Evolutionary conservation across 768 basidiomycete genomes (phyloP), one percentile per base, ranked within the genome.

Genomic region (Postia placenta): DNA sequence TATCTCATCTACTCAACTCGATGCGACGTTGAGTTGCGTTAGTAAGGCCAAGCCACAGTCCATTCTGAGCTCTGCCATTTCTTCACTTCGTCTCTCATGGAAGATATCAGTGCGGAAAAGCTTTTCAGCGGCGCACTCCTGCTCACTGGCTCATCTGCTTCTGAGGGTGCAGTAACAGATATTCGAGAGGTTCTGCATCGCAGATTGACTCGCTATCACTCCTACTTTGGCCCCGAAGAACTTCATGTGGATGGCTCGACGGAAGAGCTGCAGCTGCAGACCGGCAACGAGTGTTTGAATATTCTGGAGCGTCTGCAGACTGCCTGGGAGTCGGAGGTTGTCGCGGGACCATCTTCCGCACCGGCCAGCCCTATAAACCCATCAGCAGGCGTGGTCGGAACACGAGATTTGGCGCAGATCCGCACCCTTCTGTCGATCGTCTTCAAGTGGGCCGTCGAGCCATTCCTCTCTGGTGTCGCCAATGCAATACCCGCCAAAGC

Each of bases 381-480:
- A 12, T 11, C 33, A 7, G 20, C 26, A 25, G 41, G 35, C 25
- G 35, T 15, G 19, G 11, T 91, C 48, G 88, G 87, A 0, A 76
- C 82, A 1, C 76, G 84, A 44, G 88, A 92, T 63, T 62, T 89
- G 25, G 65, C 70, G 4, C 67, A 78, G 50, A 61, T 91, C 1
- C 75, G 81, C 20, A 83, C 81, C 0, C 69, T 90, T 25, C 60
- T 87, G 14, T 77, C 84, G 12, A 74, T 91, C 51, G 62, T 76
- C 23, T 86, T 91, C 60, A 82, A 79, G 55, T 88, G 87, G 88
- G 84, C 79, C 5, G 63, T 79, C 2, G 75, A 81, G 12, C 77
- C 77, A 2, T 59, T 83, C 3, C 68, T 85, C 33, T 54, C 62
- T 11, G 70, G 67, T 43, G 64, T 81, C n/a, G 41, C 51, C 4